Conservation (phyloP, 2,329 filamentous ascomycete species). For the Pezicula carpinea region DNA sequence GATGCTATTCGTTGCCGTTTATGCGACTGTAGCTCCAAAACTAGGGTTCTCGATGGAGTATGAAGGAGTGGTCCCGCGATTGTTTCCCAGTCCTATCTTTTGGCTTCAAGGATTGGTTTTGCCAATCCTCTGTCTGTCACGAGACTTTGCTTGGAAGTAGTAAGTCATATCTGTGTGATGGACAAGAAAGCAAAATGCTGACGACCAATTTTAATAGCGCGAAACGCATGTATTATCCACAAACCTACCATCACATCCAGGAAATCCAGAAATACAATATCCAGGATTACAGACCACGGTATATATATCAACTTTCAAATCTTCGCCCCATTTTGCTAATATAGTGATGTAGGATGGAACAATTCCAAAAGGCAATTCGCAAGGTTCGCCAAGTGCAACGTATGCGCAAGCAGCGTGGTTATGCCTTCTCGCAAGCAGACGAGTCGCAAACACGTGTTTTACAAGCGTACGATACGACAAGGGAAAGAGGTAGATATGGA, state of each 20-base stretch:
- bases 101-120: constrained; percentile 86
- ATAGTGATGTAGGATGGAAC: constrained; percentile 73
- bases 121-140: constrained; percentile 73
- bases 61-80: constrained; percentile 71
- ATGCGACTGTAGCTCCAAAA: constrained; percentile 81
- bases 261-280: constrained; percentile 99
- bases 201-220: constrained; percentile 36
- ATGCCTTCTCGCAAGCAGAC: constrained; percentile 96
- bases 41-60: constrained; percentile 80
- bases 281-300: constrained; percentile 95
- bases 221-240: constrained; percentile 94
- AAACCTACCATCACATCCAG: constrained; percentile 96
- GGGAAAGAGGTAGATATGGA: constrained; percentile 84
- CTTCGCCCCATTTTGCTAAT: constrained; percentile 18
- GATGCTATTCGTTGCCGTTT: constrained; percentile 84
- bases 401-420: constrained; percentile 98
- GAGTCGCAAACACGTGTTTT: constrained; percentile 92
- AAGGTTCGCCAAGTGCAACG: constrained; percentile 97
- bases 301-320: constrained; percentile 30
- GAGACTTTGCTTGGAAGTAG: constrained; percentile 97
- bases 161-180: constrained; percentile 25
- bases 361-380: constrained; percentile 98
- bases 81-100: constrained; percentile 80
- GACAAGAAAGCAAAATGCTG: background rate
- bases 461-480: constrained; percentile 96